Base-by-base conservation (phyloP, 2,329 filamentous ascomycete genomes). In the Stagonosporopsis cucurbitacearum region DNA sequence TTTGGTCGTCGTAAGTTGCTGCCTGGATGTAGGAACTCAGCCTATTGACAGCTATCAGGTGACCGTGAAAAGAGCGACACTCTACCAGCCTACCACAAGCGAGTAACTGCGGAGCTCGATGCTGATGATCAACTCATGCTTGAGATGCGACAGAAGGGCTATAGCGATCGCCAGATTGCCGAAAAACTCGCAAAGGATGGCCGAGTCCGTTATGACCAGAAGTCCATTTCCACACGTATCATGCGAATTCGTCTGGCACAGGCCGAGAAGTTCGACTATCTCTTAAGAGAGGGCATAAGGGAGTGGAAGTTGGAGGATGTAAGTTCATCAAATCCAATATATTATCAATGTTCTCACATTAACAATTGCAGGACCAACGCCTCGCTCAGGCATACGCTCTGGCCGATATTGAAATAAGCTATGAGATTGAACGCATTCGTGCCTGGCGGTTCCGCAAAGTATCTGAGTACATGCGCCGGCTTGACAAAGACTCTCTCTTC, bases 231-330 rank as follows among this genome's bases (percentile, higher is more conserved):
- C 19, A 80, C 78, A 30, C 79, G 81, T 35, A 81, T 78, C 67
- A 64, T 69, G 37, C 79, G 81, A 20, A 74, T 83, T 45, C 77
- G 77, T 50, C 71, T 75, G 33, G 75, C 74, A 1, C 70, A 81
- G 40, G 75, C 77, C 30, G 68, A 75, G 33, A 72, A 73, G 20
- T 72, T 79, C n/a, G 80, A 83, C 54, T 73, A 76, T 40, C 68
- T 76, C 22, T 71, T 84, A 0, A 74, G 79, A 41, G 76, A 79
- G 45, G 77, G 80, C 35, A 67, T 79, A 57, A 79, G 74, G 45
- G 80, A 81, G 62, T 84, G 81, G 82, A 75, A 79, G 46, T 69
- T 75, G 12, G 76, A 76, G 17, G 81, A 84, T 66, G 81, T 82
- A 68, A 62, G 73, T 65, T 37, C 19, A 11, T 13, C 12, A 8